Evolutionary conservation across 805 yeast genomes (phyloP).

Genomic region (Wickerhamomyces alni): DNA sequence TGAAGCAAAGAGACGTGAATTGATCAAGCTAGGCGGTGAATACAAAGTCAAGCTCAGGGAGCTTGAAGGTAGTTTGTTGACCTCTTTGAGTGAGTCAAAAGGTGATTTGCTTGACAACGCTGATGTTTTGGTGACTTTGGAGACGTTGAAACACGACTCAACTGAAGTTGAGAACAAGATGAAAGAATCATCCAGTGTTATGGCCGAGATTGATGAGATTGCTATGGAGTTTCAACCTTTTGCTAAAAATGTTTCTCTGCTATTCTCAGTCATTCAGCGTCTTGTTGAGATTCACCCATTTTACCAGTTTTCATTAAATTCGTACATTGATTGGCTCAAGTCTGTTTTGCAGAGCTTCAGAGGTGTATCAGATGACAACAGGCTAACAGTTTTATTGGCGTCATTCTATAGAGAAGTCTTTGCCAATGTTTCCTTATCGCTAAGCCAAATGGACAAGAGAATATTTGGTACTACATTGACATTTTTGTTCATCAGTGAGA

Average conservation of each 20-base stretch:
- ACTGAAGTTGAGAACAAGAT: slow-evolving; percentile 45
- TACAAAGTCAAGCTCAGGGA: slow-evolving; percentile 46
- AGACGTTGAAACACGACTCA: slow-evolving; percentile 60
- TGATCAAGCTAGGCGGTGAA: slow-evolving; percentile 51
- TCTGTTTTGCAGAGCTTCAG: slow-evolving; percentile 19
- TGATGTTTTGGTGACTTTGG: slow-evolving; percentile 51
- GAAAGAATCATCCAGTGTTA: slow-evolving; percentile 45
- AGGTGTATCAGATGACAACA: neutral
- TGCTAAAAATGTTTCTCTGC: slow-evolving; percentile 46
- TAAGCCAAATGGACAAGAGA: slow-evolving; percentile 29
- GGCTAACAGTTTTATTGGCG: slow-evolving; percentile 28
- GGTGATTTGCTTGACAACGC: slow-evolving; percentile 68
- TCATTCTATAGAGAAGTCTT: slow-evolving; percentile 42
- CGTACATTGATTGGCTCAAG: slow-evolving; percentile 31
- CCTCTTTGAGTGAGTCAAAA: slow-evolving; percentile 47
- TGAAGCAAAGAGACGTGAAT: slow-evolving; percentile 47
- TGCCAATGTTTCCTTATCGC: slow-evolving; percentile 35
- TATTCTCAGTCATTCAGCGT: slow-evolving; percentile 42
- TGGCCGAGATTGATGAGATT: slow-evolving; percentile 46
- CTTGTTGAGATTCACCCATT: slow-evolving; percentile 39
- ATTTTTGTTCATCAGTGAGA: slow-evolving; percentile 18
- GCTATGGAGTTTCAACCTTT: slow-evolving; percentile 44
- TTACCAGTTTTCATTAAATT: slow-evolving; percentile 54
- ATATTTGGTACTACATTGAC: slow-evolving; percentile 35
- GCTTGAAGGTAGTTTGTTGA: slow-evolving; percentile 55